A percentile compares a stretch with the other conserved stretches of the same genome.
Conservation (phyloP, 2,329 filamentous ascomycete species). For the Harringtonia lauricola region DNA sequence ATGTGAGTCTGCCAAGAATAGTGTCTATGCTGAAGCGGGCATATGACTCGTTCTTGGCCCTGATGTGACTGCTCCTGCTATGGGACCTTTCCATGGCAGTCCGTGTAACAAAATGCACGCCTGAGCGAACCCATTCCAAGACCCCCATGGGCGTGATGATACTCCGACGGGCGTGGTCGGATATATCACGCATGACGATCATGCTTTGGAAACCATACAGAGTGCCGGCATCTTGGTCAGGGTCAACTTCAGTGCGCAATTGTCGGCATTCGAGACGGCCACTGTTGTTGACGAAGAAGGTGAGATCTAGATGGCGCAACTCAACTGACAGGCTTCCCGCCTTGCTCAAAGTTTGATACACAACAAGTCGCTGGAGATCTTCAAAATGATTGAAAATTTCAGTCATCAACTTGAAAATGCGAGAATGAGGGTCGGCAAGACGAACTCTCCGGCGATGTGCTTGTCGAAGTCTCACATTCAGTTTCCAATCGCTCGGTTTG, state of each 20-base stretch:
- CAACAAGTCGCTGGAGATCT: constrained; percentile 24
- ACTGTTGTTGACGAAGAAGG: constrained; percentile 35
- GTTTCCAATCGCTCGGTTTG: constrained; percentile 19
- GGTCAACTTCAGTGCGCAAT: constrained; percentile 40
- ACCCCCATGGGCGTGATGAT: constrained; percentile 42
- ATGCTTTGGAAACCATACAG: constrained; percentile 49
- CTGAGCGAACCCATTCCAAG: constrained; percentile 16
- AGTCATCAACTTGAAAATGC: constrained; percentile 25
- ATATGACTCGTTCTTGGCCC: constrained; percentile 22
- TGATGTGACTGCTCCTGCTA: background rate
- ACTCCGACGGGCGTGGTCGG: constrained; percentile 27
- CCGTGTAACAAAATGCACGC: constrained; percentile 31
- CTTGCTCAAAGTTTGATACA: constrained; percentile 29
- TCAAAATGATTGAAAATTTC: constrained; percentile 41
- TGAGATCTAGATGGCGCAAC: constrained; percentile 39
- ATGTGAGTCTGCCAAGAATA: constrained; percentile 43
- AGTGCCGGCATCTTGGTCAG: constrained; percentile 46
- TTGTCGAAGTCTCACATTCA: constrained; percentile 16
- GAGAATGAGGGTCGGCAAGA: constrained; percentile 38
- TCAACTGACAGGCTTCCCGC: constrained; percentile 29
- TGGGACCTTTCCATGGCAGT: background rate
- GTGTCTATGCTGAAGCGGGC: constrained; percentile 41
- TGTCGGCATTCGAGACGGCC: constrained; percentile 34
- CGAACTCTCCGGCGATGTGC: constrained; percentile 10
- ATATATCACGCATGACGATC: constrained; percentile 38